phyloP scores from a whole-genome alignment of 306 rosid genomes.

The Cucurbita ficifolia region DNA sequence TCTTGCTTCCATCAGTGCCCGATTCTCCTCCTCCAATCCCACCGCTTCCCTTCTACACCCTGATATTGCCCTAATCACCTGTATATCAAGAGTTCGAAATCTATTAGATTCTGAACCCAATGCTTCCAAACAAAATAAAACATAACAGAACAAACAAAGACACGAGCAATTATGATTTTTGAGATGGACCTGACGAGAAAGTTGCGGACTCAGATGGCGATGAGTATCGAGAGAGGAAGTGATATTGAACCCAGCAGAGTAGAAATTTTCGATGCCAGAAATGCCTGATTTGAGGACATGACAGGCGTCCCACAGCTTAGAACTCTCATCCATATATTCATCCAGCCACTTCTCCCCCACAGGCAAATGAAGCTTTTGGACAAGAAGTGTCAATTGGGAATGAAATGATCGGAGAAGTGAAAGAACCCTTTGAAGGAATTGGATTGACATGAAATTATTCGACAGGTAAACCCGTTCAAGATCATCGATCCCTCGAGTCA shows the following conservation, averaged over 20 bases:
- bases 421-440: constrained; percentile 83
- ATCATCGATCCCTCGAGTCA: constrained; percentile 92
- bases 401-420: constrained; percentile 85
- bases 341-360: constrained; percentile 98
- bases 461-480: constrained; percentile 69
- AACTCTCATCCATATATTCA: constrained; percentile 97
- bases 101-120: not conserved
- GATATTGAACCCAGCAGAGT: constrained; percentile 61
- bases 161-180: not conserved
- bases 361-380: constrained; percentile 90
- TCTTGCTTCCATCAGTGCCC: constrained; percentile 73
- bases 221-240: constrained; percentile 60
- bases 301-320: constrained; percentile 98
- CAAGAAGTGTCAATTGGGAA: constrained; percentile 75
- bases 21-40: constrained; percentile 85
- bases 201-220: constrained; percentile 55
- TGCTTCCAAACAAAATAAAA: not conserved
- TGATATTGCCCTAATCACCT: constrained; percentile 71
- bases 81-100: not conserved
- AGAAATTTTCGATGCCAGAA: constrained; percentile 65
- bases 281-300: constrained; percentile 88
- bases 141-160: not conserved
- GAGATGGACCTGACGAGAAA: constrained; percentile 69
- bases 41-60: constrained; percentile 74
- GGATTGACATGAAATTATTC: constrained; percentile 94